A percentile compares a stretch with the other conserved stretches of the same genome.
Evolutionary conservation across 2,329 filamentous ascomycete species (phyloP).

Genomic region (Aspergillus viridinutans): DNA sequence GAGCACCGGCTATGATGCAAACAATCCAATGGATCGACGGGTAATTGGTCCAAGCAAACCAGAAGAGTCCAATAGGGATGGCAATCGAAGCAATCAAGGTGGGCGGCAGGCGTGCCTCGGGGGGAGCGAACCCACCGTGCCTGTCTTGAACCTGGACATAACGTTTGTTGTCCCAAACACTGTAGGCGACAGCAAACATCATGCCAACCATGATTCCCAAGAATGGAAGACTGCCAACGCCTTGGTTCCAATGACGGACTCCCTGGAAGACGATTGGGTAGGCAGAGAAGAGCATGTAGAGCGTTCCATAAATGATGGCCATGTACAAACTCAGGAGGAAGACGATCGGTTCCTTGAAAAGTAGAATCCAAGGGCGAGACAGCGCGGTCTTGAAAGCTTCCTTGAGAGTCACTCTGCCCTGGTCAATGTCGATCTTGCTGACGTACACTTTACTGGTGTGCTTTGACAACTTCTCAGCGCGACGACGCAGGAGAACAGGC

Average conservation of each 20-base stretch:
- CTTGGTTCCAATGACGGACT: constrained; percentile 26
- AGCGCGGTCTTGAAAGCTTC: constrained; percentile 47
- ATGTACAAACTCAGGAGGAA: constrained; percentile 28
- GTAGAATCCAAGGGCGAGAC: constrained; percentile 45
- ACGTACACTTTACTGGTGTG: constrained; percentile 48
- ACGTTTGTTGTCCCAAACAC: constrained; percentile 33
- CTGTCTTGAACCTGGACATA: constrained; percentile 24
- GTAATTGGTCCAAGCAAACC: constrained; percentile 57
- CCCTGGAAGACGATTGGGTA: constrained; percentile 29
- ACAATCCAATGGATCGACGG: constrained; percentile 38
- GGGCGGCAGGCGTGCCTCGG: constrained; percentile 53
- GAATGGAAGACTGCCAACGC: constrained; percentile 24
- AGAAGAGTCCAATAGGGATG: constrained; percentile 55
- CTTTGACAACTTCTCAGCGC: constrained; percentile 46
- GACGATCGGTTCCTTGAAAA: constrained; percentile 45
- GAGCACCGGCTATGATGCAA: constrained; percentile 30
- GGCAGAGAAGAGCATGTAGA: constrained; percentile 29
- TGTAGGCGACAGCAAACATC: constrained; percentile 34
- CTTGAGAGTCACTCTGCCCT: constrained; percentile 38
- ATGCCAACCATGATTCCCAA: constrained; percentile 31
- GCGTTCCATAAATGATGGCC: constrained; percentile 26
- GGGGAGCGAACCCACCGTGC: constrained; percentile 38
- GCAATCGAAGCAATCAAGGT: constrained; percentile 45
- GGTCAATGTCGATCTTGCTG: constrained; percentile 37
- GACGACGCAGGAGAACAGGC: constrained; percentile 49